These are phyloP conservation scores for Beauveria varroae DNA, from an alignment of 2,329 filamentous ascomycete genomes.

Conservation along the genomic window DNA sequence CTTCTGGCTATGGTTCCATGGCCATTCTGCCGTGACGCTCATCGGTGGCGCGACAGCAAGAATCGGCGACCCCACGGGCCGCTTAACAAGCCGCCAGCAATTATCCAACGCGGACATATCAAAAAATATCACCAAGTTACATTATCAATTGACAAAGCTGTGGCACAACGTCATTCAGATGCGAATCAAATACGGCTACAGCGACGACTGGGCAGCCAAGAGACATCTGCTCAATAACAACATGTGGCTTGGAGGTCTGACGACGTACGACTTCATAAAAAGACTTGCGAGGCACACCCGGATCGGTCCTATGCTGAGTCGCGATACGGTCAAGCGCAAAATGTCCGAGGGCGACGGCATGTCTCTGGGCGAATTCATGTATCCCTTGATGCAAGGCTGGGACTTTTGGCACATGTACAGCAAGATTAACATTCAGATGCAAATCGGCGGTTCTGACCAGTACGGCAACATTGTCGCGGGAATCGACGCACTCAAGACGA, in stretches of 20 bases:
- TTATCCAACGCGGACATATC: conserved; percentile 44
- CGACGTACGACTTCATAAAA: conserved; percentile 67
- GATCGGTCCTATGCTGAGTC: conserved; percentile 77
- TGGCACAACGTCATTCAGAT: conserved; percentile 66
- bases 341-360: conserved; percentile 84
- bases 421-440: conserved; percentile 63
- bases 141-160: conserved; percentile 62
- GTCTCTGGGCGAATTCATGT: conserved; percentile 88
- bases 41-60: conserved; percentile 69
- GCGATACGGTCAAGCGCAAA: conserved; percentile 81
- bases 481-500: conserved; percentile 73
- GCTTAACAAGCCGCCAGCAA: conserved; percentile 53
- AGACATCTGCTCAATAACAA: conserved; percentile 73
- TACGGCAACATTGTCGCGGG: conserved; percentile 93
- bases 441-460: conserved; percentile 93
- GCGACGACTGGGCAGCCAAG: conserved; percentile 56
- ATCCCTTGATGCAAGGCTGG: conserved; percentile 90
- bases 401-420: conserved; percentile 88
- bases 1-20: conserved; percentile 77
- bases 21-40: conserved; percentile 59
- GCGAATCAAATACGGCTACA: conserved; percentile 57
- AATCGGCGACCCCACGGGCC: conserved; percentile 71
- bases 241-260: conserved; percentile 67
- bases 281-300: conserved; percentile 67
- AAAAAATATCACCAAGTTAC: conserved; percentile 60